Conservation (phyloP, 73 alveolate genomes). For the Symbiodinium pilosum region DNA sequence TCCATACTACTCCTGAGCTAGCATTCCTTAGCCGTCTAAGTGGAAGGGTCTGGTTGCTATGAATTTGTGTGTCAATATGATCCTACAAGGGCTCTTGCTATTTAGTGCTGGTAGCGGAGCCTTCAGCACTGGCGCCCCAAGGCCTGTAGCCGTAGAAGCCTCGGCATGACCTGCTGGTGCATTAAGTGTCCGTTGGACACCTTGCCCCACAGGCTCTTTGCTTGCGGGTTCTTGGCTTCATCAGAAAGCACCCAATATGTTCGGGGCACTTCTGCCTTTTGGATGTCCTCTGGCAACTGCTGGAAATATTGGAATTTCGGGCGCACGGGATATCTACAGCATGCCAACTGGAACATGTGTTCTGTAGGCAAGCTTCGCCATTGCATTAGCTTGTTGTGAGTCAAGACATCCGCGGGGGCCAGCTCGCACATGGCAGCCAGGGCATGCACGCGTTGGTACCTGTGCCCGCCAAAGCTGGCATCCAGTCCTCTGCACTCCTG, state of each 20-base stretch:
- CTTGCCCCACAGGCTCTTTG: neutral
- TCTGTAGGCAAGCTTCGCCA: neutral
- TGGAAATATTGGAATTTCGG: neutral
- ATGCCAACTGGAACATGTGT: neutral
- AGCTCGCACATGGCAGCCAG: neutral
- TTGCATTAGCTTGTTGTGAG: neutral
- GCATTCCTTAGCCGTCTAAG: no score
- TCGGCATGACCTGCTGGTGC: neutral
- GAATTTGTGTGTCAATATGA: no score
- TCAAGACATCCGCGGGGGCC: neutral
- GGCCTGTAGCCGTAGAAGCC: neutral
- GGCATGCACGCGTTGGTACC: neutral
- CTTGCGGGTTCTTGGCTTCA: neutral
- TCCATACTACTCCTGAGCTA: no score
- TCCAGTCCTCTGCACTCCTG: no score
- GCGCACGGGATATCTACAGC: neutral
- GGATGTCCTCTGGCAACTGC: neutral
- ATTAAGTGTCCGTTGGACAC: neutral
- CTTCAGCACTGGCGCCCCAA: neutral
- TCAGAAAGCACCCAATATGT: neutral
- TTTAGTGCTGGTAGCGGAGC: no score
- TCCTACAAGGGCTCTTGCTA: no score
- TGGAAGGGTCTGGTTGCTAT: no score
- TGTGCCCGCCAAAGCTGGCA: neutral
- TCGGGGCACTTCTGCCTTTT: neutral